A percentile compares a stretch with the other conserved stretches of the same genome.
Conservation (phyloP, 2,329 filamentous ascomycete species). For the Aspergillus uvarum region DNA sequence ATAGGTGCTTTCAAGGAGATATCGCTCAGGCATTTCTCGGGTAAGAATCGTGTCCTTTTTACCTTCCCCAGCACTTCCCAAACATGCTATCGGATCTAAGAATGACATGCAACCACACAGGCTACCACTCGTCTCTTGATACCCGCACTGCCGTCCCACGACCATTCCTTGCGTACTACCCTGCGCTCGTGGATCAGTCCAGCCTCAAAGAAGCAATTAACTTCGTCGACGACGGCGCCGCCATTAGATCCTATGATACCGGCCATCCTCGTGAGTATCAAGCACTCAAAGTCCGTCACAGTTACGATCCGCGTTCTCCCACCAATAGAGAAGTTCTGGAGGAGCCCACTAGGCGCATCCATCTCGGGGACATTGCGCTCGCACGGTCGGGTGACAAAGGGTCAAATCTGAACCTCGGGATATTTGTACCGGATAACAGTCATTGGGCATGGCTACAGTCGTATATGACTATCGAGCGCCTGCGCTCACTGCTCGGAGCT, state of each 20-base stretch:
- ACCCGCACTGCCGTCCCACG: slow-evolving; percentile 40
- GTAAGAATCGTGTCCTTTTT: slow-evolving; percentile 5
- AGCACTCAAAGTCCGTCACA: slow-evolving; percentile 13
- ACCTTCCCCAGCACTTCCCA: no score
- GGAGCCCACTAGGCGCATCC: slow-evolving; percentile 29
- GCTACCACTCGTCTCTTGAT: slow-evolving; percentile 47
- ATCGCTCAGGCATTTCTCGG: slow-evolving; percentile 48
- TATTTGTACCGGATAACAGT: slow-evolving; percentile 30
- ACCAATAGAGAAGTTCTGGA: slow-evolving; percentile 14
- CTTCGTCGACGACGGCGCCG: slow-evolving; percentile 15
- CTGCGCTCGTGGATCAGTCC: slow-evolving; percentile 35
- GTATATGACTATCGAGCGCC: slow-evolving; percentile 41
- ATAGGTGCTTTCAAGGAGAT: slow-evolving; percentile 32
- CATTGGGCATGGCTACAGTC: slow-evolving; percentile 40
- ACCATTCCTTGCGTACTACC: slow-evolving; percentile 46
- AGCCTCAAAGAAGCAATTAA: slow-evolving; percentile 30
- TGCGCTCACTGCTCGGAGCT: slow-evolving; percentile 45
- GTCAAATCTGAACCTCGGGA: slow-evolving; percentile 45
- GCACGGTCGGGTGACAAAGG: slow-evolving; percentile 46
- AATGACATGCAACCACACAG: slow-evolving; percentile 15
- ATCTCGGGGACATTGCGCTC: slow-evolving; percentile 46
- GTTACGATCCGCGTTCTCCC: slow-evolving; percentile 22
- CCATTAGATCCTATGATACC: slow-evolving; percentile 11
- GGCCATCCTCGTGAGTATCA: slow-evolving; percentile 21
- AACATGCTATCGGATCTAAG: neutral